These are phyloP conservation scores for Silybum marianum DNA, from an alignment of 129 eudicot genomes.

Conservation along the genomic window DNA sequence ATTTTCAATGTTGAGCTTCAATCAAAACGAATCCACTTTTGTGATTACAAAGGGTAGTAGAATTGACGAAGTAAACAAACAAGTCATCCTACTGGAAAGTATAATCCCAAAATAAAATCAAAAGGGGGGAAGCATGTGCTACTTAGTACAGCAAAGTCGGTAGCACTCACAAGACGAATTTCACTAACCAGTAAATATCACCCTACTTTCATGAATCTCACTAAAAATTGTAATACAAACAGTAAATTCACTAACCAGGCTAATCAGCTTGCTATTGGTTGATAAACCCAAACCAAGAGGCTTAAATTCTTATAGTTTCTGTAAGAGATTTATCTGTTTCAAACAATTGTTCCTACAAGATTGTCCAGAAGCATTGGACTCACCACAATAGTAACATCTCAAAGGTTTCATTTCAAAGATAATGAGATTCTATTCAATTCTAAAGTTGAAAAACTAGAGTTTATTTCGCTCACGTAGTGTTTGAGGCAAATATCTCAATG, in stretches of 20 bases:
- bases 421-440: constrained; percentile 3
- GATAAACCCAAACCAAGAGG: neutral
- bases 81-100: neutral
- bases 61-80: neutral
- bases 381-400: no score
- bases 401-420: neutral
- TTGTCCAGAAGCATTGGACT: neutral
- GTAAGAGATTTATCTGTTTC: neutral
- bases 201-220: no score
- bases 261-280: neutral
- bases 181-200: no score
- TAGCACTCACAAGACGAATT: neutral
- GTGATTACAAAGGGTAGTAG: neutral
- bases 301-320: neutral
- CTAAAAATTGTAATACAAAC: neutral
- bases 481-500: no score
- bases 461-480: no score
- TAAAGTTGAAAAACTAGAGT: no score
- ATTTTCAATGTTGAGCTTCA: neutral
- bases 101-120: neutral
- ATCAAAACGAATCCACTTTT: neutral
- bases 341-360: neutral
- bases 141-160: neutral
- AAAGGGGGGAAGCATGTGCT: neutral
- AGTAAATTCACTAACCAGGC: constrained; percentile 12